phyloP scores from a whole-genome alignment of 2,329 filamentous ascomycete species.

The Coleophoma cylindrospora region DNA sequence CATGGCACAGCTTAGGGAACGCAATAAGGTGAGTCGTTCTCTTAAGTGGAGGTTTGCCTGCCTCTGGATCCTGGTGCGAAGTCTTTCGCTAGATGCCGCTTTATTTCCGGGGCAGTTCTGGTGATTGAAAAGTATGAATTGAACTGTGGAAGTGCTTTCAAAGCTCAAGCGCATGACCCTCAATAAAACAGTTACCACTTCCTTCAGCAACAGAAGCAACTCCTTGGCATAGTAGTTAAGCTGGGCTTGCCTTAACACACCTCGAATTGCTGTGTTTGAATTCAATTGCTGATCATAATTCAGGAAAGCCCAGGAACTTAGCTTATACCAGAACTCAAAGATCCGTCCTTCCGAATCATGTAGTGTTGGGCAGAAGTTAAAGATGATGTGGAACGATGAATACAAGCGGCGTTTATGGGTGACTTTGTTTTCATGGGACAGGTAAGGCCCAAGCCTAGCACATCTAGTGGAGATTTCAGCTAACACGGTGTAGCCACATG shows the following conservation, averaged over 20 bases:
- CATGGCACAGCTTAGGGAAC: conserved; percentile 1
- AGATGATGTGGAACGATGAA: background rate
- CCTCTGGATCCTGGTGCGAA: too few species aligned
- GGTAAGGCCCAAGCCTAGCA: background rate
- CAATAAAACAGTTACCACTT: too few species aligned
- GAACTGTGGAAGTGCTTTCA: too few species aligned
- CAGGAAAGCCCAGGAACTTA: conserved; percentile 3
- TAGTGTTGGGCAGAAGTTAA: background rate
- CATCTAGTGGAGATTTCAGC: background rate
- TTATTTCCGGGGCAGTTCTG: too few species aligned
- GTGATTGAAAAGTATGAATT: too few species aligned
- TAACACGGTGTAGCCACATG: background rate
- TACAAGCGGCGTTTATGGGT: conserved; percentile 4
- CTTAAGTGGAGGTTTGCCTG: background rate
- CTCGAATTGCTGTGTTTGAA: too few species aligned
- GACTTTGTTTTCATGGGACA: conserved; percentile 1
- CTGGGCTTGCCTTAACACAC: background rate
- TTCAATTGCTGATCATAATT: background rate
- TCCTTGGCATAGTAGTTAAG: background rate
- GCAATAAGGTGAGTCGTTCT: conserved; percentile 1
- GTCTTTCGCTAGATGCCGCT: too few species aligned
- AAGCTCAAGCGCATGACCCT: too few species aligned
- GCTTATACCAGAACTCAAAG: background rate
- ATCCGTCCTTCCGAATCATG: background rate
- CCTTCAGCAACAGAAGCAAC: too few species aligned